phyloP scores from a whole-genome alignment of 2,329 filamentous ascomycete genomes.

The Curvularia lunata region DNA sequence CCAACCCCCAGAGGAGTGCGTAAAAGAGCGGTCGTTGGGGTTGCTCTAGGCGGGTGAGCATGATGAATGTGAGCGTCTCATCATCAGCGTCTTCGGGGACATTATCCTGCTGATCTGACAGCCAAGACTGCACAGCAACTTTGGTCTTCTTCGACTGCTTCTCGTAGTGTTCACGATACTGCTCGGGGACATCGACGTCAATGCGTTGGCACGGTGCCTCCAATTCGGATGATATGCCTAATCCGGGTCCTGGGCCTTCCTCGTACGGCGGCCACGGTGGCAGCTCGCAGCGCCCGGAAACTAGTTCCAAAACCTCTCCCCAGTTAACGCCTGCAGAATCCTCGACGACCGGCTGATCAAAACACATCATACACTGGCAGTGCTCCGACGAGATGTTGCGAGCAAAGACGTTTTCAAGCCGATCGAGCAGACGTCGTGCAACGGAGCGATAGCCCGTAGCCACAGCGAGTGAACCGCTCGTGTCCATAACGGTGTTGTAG shows the following conservation, averaged over 20 bases:
- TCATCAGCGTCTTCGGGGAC: slow-evolving; percentile 91
- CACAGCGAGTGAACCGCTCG: slow-evolving; percentile 88
- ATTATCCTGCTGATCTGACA: slow-evolving; percentile 77
- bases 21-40: slow-evolving; percentile 83
- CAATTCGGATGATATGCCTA: slow-evolving; percentile 59
- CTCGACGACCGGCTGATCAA: slow-evolving; percentile 51
- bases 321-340: slow-evolving; percentile 77
- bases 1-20: slow-evolving; percentile 71
- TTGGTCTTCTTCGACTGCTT: slow-evolving; percentile 92
- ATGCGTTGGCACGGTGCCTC: slow-evolving; percentile 74
- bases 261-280: slow-evolving; percentile 89
- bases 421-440: slow-evolving; percentile 85
- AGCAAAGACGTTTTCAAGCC: slow-evolving; percentile 92
- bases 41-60: slow-evolving; percentile 81
- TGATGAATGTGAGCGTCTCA: slow-evolving; percentile 91
- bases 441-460: slow-evolving; percentile 95
- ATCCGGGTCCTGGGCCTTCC: slow-evolving; percentile 57
- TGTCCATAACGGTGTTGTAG: slow-evolving; percentile 80
- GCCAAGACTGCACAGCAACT: slow-evolving; percentile 88
- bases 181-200: slow-evolving; percentile 91
- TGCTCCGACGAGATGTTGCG: slow-evolving; percentile 85
- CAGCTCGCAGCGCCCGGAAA: slow-evolving; percentile 85
- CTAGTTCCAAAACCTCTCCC: slow-evolving; percentile 93
- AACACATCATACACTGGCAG: slow-evolving; percentile 87
- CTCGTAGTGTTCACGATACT: slow-evolving; percentile 90